Base-by-base conservation (phyloP, 805 yeast genomes). In the Ogataea neopini region DNA sequence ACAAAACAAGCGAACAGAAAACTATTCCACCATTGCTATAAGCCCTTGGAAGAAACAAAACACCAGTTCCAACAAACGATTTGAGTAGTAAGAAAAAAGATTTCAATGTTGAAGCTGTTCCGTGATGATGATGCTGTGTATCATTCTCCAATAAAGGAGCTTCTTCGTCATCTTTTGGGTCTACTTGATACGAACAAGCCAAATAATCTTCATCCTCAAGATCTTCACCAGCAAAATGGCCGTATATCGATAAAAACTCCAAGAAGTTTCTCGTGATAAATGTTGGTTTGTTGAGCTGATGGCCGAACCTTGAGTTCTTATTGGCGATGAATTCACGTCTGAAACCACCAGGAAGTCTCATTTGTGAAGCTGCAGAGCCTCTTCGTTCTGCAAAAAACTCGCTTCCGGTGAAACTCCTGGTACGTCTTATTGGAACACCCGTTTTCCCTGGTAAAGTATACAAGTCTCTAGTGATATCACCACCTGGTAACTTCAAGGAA, bases 141-240 rank as follows among this genome's bases (percentile, higher is more conserved):
- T 32, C 20, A 19, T 40, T 35, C 3, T 19, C 50, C 22, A 53
- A 17, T 9, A 52, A 44, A 28, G 73, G 73, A 2, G 69, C 58
- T 19, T 68, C 70, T 39, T 74, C 80, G 40, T 73, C 81, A 13
- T 39, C 18, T 14, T 47, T 49, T 6, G 47, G 28, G 26, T 49
- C 53, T 22, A 49, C n/a, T 14, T 49, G 20, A 40, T 52, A 77
- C 50, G 74, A 78, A 52, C 82, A 79, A 1, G 79, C 78, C 61
- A 69, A 72, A 57, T 49, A 78, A 59, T 82, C 90, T 45, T 78
- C 83, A 59, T 81, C 86, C 57, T 85, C 92, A 45, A 86, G 74
- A 33, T 83, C 80, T 65, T 86, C 94, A 61, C 95, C 95, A 2
- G 94, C 94, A 67, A 87, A 87, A 69, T 87, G 92, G 6, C 95